Percentiles rank a stretch among this genome's conserved stretches.
Conservation (phyloP, 2,329 filamentous ascomycete species). For the Lasiodiplodia citricola region DNA sequence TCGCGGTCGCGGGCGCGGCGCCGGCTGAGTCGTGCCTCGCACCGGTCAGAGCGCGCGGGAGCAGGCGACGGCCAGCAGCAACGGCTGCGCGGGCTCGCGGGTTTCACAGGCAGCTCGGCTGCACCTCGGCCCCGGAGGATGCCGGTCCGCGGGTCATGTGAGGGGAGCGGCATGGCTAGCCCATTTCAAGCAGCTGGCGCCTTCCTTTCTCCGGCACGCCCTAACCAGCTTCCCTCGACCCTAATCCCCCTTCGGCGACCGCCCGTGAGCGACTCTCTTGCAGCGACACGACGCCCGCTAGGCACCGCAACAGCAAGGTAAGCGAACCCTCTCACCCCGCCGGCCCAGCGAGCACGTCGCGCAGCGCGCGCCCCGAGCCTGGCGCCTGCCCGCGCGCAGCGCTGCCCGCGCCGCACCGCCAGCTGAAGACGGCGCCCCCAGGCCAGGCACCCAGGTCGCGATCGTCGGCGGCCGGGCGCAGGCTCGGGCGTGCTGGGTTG, state of each 20-base stretch:
- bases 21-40: background rate
- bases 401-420: constrained; percentile 22
- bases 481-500: constrained; percentile 22
- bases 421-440: constrained; percentile 10
- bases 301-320: constrained; percentile 24
- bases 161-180: constrained; percentile 2
- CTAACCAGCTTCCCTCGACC: constrained; percentile 24
- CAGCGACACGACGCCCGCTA: constrained; percentile 19
- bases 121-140: constrained; percentile 8
- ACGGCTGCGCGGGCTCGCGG: constrained; percentile 8
- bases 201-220: constrained; percentile 19
- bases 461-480: constrained; percentile 19
- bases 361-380: constrained; percentile 13
- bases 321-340: constrained; percentile 21
- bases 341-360: constrained; percentile 16
- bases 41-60: constrained; percentile 5
- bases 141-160: constrained; percentile 13
- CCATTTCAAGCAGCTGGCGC: constrained; percentile 8
- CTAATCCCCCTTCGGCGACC: constrained; percentile 21
- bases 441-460: constrained; percentile 8
- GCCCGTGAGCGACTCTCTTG: constrained; percentile 13
- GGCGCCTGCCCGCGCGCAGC: constrained; percentile 16
- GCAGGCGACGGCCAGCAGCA: constrained; percentile 3
- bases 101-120: constrained; percentile 22
- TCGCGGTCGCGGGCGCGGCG: background rate